Evolutionary conservation across 2,329 filamentous ascomycete genomes (phyloP).

Genomic region (Fusarium verrucosum): DNA sequence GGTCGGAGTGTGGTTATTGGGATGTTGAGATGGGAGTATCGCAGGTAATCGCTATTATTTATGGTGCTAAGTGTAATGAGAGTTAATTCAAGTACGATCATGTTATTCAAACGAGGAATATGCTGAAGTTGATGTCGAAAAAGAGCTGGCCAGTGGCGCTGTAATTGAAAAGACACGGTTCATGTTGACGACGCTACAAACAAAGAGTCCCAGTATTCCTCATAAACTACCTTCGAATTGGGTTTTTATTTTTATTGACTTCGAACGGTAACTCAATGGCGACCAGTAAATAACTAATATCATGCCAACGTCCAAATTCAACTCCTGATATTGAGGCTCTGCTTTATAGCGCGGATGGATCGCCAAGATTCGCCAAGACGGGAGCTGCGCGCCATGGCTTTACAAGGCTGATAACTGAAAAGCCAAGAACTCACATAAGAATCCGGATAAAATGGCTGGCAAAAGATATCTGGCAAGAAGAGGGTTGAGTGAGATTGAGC

Average conservation of each 20-base stretch:
- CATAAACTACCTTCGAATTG: fast-evolving
- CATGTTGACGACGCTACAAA: not conserved
- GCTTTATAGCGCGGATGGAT: not conserved
- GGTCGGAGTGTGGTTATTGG: not conserved
- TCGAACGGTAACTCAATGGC: not conserved
- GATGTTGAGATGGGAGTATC: not conserved
- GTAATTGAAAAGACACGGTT: not conserved
- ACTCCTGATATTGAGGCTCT: constrained; percentile 9
- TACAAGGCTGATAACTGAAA: not conserved
- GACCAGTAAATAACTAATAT: not conserved
- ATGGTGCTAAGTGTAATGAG: not conserved
- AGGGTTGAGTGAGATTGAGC: too few species aligned
- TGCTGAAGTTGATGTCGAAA: not conserved
- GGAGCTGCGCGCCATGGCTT: not conserved
- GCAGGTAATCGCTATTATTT: not conserved
- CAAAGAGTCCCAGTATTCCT: not conserved
- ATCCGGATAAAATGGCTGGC: not conserved
- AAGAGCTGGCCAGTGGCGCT: not conserved
- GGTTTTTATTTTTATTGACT: fast-evolving
- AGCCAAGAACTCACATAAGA: not conserved
- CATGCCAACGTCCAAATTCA: not conserved
- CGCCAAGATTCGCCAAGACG: constrained; percentile 20
- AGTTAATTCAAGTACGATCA: not conserved
- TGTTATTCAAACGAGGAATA: too few species aligned
- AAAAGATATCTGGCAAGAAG: not conserved